Evolutionary conservation across 2,329 filamentous ascomycete species (phyloP), one percentile per base, ranked within the genome.

Genomic region (Epichloe sibirici): DNA sequence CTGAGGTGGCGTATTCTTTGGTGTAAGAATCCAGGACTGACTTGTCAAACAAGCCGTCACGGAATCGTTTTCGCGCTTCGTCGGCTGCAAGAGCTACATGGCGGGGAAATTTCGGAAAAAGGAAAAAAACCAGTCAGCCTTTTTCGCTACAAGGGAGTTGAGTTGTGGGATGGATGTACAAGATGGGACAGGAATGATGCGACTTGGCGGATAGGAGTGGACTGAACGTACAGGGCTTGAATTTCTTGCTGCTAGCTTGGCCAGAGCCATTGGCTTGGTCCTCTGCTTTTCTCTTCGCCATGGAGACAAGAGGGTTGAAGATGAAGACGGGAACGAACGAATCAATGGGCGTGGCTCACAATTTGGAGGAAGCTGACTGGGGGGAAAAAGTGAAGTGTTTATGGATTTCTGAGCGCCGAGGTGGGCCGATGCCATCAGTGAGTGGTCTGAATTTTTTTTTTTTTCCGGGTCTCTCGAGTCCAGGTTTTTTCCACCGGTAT

Each of bases 11-110:
- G 65, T 88, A 88, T 58, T 78, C 74, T 21, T 71, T 63, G 9
- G 78, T 80, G 66, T 88, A 86, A 37, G 74, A 66, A 53, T 76
- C 61, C 54, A 86, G 74, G 37, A 80, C 74, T 25, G 75, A 61
- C 51, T 75, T 65, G 58, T 83, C 77, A 63, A 88, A 87, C 40
- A 89, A 77, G 5, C 79, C 82, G 51, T 76, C 72, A 51, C 82
- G 77, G 65, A 89, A 89, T 45, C 81, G 74, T 55, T 74, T 68
- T 59, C 76, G 72, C 49, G 79, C 74, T 48, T 78, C 75, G 15
- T 75, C 69, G 49, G 68, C 62, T 53, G 68, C 68, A 57, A 79
- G 65, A 53, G 71, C 77, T 79, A 37, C 9, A 37, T 3, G 47
- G 50, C 34, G n/a, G 35, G 39, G 38, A 28, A n/a, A 25, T 43